These are phyloP conservation scores for Neotropicomus parvogracilis DNA, from an alignment of 1,284 basidiomycete species.

Conservation along the genomic window DNA sequence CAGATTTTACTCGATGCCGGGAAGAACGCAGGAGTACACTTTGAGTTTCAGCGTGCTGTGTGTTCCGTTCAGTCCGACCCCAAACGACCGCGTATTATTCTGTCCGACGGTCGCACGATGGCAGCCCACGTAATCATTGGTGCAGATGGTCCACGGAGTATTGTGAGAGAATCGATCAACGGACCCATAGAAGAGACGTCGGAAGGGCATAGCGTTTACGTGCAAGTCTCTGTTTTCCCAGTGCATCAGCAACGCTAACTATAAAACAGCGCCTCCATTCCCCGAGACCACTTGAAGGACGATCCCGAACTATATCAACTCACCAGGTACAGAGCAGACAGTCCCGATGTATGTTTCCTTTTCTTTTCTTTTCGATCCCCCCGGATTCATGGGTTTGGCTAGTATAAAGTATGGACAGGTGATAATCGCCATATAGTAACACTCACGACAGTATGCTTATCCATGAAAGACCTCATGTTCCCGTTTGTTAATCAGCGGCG, in stretches of 20 bases:
- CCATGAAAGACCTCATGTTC: background rate
- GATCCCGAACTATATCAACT: conserved; percentile 37
- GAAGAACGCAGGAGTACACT: conserved; percentile 38
- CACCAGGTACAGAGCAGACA: conserved; percentile 22
- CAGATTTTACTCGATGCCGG: conserved; percentile 42
- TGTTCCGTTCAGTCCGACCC: conserved; percentile 30
- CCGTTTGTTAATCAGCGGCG: conserved; percentile 8
- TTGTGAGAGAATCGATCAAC: conserved; percentile 26
- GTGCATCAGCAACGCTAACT: background rate
- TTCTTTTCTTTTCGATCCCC: too few relatives aligned
- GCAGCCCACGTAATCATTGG: conserved; percentile 41
- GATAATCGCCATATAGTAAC: conserved; percentile 24
- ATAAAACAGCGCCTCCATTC: conserved; percentile 36
- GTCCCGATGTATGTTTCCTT: conserved; percentile 23
- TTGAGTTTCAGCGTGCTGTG: conserved; percentile 41
- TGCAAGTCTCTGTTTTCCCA: conserved; percentile 19
- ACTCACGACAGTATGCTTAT: conserved; percentile 26
- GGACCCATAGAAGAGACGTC: conserved; percentile 19
- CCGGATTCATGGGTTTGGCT: background rate
- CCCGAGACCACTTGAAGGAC: conserved; percentile 36
- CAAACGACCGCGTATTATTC: conserved; percentile 24
- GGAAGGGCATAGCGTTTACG: conserved; percentile 32
- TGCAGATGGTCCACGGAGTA: conserved; percentile 39
- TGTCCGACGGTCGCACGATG: conserved; percentile 37
- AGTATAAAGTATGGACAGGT: conserved; percentile 29